Evolutionary conservation across 2,329 filamentous ascomycete species (phyloP).

Genomic region (Aphanoascus verrucosus): DNA sequence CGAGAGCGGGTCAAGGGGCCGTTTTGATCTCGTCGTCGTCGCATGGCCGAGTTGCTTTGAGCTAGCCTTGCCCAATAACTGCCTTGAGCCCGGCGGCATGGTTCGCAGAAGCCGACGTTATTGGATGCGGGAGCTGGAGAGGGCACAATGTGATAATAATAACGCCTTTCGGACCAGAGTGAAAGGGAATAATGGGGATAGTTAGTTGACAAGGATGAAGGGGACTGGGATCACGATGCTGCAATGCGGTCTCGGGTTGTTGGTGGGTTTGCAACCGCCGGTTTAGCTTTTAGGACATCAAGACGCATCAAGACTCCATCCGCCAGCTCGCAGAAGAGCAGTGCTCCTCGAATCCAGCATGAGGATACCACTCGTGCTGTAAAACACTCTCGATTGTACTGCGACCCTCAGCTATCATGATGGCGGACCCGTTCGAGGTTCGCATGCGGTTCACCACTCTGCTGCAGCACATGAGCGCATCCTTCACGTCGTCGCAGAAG

Average conservation of each 20-base stretch:
- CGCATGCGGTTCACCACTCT: constrained; percentile 92
- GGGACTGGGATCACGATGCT: too few species aligned
- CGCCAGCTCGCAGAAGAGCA: neutral
- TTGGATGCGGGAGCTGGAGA: neutral
- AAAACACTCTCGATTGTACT: too few species aligned
- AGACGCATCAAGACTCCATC: too few species aligned
- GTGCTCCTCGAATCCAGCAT: neutral
- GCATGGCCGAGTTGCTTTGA: constrained; percentile 1
- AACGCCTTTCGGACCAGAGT: too few species aligned
- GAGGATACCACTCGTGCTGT: neutral
- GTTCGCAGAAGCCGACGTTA: neutral
- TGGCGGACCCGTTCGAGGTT: constrained; percentile 90
- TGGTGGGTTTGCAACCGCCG: too few species aligned
- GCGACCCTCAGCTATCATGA: constrained; percentile 40
- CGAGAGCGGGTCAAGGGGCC: constrained; percentile 13
- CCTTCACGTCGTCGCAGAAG: constrained; percentile 78
- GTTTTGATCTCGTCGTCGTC: neutral
- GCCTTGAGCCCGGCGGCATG: constrained; percentile 2
- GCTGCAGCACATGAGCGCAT: constrained; percentile 83
- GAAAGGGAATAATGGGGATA: too few species aligned
- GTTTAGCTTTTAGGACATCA: too few species aligned
- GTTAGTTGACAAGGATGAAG: too few species aligned
- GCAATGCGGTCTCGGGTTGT: too few species aligned
- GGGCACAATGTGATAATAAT: too few species aligned
- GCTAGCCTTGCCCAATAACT: constrained; percentile 9